A percentile compares a stretch with the other conserved stretches of the same genome.
phyloP scores from a whole-genome alignment of 257 asterid genomes.

The Petrea volubilis region DNA sequence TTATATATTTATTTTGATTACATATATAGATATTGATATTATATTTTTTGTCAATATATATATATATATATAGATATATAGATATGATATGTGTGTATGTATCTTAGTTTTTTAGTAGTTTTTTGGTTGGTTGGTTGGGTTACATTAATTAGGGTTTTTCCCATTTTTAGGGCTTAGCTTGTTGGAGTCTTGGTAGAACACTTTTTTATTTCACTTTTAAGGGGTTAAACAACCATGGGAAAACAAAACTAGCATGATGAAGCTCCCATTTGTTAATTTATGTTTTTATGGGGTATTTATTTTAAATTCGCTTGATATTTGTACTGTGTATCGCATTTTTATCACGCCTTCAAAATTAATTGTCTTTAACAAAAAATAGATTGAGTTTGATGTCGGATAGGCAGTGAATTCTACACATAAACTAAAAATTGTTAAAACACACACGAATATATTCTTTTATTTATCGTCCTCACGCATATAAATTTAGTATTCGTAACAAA shows the following conservation, averaged over 20 bases:
- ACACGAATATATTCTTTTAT: too few species aligned
- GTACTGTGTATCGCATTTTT: too few species aligned
- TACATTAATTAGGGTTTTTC: background rate
- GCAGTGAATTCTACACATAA: too few species aligned
- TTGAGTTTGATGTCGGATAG: too few species aligned
- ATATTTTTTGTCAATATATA: too few species aligned
- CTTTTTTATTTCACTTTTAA: background rate
- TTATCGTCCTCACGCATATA: too few species aligned
- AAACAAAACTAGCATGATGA: background rate
- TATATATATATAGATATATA: too few species aligned
- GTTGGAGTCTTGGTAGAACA: background rate
- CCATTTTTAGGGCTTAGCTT: background rate
- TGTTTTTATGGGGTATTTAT: background rate
- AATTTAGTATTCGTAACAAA: too few species aligned
- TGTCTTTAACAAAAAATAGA: too few species aligned
- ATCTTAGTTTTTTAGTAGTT: background rate
- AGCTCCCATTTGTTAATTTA: background rate
- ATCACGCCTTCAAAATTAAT: too few species aligned
- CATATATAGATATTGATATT: background rate
- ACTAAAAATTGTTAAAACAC: too few species aligned
- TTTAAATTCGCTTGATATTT: too few species aligned
- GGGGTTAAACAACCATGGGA: constrained; percentile 1
- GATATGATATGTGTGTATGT: background rate
- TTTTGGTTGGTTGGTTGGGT: background rate
- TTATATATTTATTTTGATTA: background rate